Evolutionary conservation across 345 rosid species (phyloP).

Genomic region (Dimocarpus longan): DNA sequence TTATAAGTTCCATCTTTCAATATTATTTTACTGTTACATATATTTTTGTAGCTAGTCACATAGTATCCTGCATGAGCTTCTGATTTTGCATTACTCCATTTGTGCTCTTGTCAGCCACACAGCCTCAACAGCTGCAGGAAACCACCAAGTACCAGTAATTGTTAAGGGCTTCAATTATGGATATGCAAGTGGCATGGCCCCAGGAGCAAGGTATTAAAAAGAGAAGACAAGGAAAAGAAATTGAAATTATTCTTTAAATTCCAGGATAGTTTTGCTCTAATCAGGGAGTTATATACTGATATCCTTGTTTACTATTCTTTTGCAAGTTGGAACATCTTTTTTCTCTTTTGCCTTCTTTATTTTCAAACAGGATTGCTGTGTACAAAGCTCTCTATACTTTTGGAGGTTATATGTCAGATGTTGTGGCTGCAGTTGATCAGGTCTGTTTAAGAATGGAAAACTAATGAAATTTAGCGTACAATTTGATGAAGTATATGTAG

Average conservation of each 20-base stretch:
- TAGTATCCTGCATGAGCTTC: background rate
- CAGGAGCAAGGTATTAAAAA: conserved; percentile 46
- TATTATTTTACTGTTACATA: background rate
- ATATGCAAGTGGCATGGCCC: conserved; percentile 58
- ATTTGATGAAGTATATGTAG: background rate
- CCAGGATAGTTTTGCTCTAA: background rate
- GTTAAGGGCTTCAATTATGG: conserved; percentile 48
- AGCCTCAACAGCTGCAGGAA: conserved; percentile 54
- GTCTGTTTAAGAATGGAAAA: conserved; percentile 21
- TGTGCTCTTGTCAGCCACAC: conserved; percentile 41
- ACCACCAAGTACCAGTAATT: conserved; percentile 38
- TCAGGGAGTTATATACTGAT: background rate
- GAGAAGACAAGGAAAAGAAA: background rate
- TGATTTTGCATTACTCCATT: conserved; percentile 5
- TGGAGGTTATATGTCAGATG: conserved; percentile 57
- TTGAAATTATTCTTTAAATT: background rate
- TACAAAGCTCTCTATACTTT: conserved; percentile 53
- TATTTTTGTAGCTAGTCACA: background rate
- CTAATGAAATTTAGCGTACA: background rate
- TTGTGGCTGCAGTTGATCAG: conserved; percentile 58
- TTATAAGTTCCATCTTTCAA: background rate
- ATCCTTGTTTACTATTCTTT: background rate
- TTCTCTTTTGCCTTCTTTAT: background rate
- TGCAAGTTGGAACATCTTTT: background rate
- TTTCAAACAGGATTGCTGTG: conserved; percentile 41